A percentile compares a stretch with the other conserved stretches of the same genome.
Conservation (phyloP, 345 rosid species). For the Nephelium lappaceum region DNA sequence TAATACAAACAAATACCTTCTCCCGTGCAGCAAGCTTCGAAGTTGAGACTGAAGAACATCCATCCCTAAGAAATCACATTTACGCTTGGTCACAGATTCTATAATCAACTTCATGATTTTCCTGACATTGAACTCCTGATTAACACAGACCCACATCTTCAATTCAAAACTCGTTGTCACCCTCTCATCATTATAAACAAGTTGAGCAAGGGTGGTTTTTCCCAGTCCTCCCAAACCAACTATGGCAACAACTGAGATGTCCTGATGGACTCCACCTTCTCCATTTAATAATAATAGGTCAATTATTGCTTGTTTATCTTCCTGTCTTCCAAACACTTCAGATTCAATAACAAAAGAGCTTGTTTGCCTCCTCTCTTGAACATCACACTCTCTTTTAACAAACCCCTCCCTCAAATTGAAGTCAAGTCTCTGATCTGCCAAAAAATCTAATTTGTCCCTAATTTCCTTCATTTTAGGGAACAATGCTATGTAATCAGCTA, state of each 20-base stretch:
- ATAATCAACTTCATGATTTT: not conserved
- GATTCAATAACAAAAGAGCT: conserved; percentile 13
- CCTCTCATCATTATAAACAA: conserved; percentile 23
- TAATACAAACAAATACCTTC: conserved; percentile 25
- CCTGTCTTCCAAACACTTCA: conserved; percentile 6
- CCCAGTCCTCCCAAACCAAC: conserved; percentile 32
- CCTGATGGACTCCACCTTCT: not conserved
- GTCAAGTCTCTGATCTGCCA: conserved; percentile 19
- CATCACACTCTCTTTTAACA: not conserved
- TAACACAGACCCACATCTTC: conserved; percentile 27
- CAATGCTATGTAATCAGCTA: not conserved
- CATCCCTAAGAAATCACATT: conserved; percentile 9
- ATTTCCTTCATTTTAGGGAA: conserved; percentile 19
- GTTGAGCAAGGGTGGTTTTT: conserved; percentile 31
- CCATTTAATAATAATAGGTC: not conserved
- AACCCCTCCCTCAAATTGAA: conserved; percentile 20
- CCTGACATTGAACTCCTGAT: conserved; percentile 16
- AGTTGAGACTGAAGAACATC: conserved; percentile 24
- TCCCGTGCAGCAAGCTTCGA: conserved; percentile 4
- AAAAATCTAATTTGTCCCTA: conserved; percentile 15
- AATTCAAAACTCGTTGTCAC: conserved; percentile 7
- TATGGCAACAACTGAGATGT: conserved; percentile 8
- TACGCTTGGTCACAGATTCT: conserved; percentile 12
- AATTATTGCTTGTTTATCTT: conserved; percentile 2
- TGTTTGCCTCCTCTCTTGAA: conserved; percentile 5